Base-by-base conservation (phyloP, 139 green algal species). In the Chlamydomonas sp. region DNA sequence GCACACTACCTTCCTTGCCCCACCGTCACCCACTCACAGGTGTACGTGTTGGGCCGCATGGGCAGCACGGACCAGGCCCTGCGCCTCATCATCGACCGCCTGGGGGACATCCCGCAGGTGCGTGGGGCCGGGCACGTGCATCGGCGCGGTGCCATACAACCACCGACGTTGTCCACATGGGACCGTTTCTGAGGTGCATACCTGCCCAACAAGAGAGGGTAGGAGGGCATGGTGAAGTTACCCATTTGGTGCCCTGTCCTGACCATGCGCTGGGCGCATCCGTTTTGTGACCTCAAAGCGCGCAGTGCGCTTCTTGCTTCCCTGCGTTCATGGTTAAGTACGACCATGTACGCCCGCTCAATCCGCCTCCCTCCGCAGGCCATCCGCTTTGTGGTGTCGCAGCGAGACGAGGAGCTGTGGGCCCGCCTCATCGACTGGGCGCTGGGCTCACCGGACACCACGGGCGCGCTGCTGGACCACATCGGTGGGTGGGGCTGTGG, bases 321-420 rank as follows among this genome's bases (percentile, higher is more conserved):
- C 15, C 76, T 4, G 49, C 60, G 60, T 72, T 5, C 59, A 4
- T 49, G 31, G 31, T 49, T 49, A 49, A 49, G 31, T 49, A 49
- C 31, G 31, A 49, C 31, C 31, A 49, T 49, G 31, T 49, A 49
- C 76, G 15, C 76, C 59, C 62, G 18, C 60, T 18, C 16, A 12
- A 14, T 16, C 61, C 17, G 5, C 61, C 17, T 6, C 62, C 31
- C 8, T 14, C 3, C 71, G 20, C 80, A 98, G 90, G 97, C 97
- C 0, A 97, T 99, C n/a, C 94, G 97, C 77, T 99, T 99, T 93
- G 97, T 98, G 89, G 90, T 95, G 80, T 79, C 79, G 62, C 95
- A 98, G 89, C 87, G 93, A 1, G 96, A 99, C 77, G 94, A 98
- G n/a, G 96, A 99, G 87, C 93, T 99, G 67, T 98, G 97, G 96